Conservation (phyloP, 495 filamentous ascomycete species). For the Gamarada debralockiae region DNA sequence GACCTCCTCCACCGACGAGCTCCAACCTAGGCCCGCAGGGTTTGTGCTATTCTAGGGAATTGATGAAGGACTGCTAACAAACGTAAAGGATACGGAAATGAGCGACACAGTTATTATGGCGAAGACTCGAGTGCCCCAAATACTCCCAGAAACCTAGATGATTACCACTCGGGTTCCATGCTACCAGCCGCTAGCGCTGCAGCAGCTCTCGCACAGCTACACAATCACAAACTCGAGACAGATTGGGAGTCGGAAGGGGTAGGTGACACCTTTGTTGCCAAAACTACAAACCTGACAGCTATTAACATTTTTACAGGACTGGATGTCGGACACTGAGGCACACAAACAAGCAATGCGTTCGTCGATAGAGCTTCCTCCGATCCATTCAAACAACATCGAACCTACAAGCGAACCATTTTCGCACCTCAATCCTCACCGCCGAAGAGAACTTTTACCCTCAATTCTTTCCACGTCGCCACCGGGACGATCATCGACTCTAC, state of each 20-base stretch:
- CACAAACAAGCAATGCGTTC: constrained; percentile 44
- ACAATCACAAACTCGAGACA: constrained; percentile 72
- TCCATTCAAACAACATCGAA: constrained; percentile 52
- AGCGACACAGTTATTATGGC: constrained; percentile 44
- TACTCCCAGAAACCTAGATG: constrained; percentile 70
- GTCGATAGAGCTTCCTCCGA: constrained; percentile 70
- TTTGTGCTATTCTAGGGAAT: constrained; percentile 14
- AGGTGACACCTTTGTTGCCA: constrained; percentile 31
- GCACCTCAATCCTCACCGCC: constrained; percentile 53
- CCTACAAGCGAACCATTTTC: constrained; percentile 68
- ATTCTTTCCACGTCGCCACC: constrained; percentile 78
- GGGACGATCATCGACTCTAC: constrained; percentile 80
- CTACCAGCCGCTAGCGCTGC: constrained; percentile 74
- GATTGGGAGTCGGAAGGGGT: constrained; percentile 87
- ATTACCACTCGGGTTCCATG: constrained; percentile 57
- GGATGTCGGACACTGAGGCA: constrained; percentile 46
- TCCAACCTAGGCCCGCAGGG: constrained; percentile 24
- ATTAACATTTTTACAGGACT: constrained; percentile 24
- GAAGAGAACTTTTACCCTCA: constrained; percentile 75
- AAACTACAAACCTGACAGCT: background rate
- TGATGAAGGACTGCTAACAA: constrained; percentile 14
- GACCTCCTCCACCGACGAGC: constrained; percentile 52
- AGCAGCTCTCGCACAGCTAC: constrained; percentile 82
- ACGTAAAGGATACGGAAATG: constrained; percentile 37
- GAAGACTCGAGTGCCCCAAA: constrained; percentile 68